phyloP scores from a whole-genome alignment of 2,329 filamentous ascomycete genomes.

The Penicillium carneum region DNA sequence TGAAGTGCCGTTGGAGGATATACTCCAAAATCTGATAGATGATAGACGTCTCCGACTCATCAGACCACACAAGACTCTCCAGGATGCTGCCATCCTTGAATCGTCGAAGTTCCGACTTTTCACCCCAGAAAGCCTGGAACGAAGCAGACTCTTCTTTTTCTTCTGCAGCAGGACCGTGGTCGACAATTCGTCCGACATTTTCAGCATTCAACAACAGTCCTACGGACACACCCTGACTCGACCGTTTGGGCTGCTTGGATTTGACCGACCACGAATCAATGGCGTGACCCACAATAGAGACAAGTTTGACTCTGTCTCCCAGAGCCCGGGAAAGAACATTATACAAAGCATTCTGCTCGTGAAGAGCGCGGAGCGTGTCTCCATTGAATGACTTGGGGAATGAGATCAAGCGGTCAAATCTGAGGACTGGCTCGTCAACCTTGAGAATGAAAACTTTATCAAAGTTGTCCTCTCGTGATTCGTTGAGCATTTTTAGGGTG shows the following conservation, averaged over 20 bases:
- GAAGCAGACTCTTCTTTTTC: conserved; percentile 79
- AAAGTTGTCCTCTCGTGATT: conserved; percentile 79
- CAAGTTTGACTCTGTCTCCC: conserved; percentile 73
- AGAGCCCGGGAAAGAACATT: conserved; percentile 73
- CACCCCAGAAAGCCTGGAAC: conserved; percentile 93
- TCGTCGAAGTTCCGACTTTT: conserved; percentile 87
- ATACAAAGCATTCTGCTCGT: conserved; percentile 59
- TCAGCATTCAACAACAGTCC: conserved; percentile 75
- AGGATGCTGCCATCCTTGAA: conserved; percentile 95
- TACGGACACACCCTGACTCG: conserved; percentile 60
- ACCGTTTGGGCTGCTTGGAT: conserved; percentile 42
- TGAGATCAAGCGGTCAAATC: conserved; percentile 62
- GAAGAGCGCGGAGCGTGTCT: conserved; percentile 41
- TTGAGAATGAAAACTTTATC: conserved; percentile 79
- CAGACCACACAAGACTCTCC: conserved; percentile 87
- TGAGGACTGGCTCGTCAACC: conserved; percentile 59
- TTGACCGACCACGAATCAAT: conserved; percentile 58
- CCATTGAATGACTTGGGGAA: conserved; percentile 41
- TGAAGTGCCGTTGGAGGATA: conserved; percentile 73
- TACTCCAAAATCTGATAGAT: conserved; percentile 81
- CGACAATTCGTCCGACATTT: conserved; percentile 77
- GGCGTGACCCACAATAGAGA: conserved; percentile 63
- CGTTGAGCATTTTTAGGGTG: conserved; percentile 77
- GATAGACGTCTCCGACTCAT: conserved; percentile 67
- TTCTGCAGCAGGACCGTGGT: conserved; percentile 86